Evolutionary conservation across 208 protist genomes (phyloP).

Genomic region (Acanthamoeba lenticulata): DNA sequence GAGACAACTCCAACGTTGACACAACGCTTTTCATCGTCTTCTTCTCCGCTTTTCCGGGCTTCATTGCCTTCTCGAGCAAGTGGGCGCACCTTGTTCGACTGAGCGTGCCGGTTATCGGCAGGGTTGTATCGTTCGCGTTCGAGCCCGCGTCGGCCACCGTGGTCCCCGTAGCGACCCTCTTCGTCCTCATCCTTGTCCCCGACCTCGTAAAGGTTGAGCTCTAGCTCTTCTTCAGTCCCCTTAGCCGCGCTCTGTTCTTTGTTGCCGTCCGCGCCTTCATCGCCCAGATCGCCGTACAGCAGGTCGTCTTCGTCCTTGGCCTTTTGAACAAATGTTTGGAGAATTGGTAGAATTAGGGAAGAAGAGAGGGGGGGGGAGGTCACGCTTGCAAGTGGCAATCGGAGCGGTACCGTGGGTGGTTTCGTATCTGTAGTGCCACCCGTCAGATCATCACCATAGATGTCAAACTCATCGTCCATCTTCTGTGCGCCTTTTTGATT

Average conservation of each 20-base stretch:
- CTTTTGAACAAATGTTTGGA: background rate
- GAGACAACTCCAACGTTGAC: background rate
- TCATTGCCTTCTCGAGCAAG: background rate
- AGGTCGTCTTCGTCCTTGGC: background rate
- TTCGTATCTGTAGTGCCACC: background rate
- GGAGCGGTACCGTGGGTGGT: background rate
- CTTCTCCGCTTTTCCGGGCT: background rate
- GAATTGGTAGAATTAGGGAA: background rate
- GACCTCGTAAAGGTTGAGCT: background rate
- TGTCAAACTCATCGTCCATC: background rate
- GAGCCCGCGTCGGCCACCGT: background rate
- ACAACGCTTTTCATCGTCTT: background rate
- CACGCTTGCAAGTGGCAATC: background rate
- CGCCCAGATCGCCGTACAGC: conserved; percentile 26
- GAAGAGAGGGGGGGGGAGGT: background rate
- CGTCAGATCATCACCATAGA: background rate
- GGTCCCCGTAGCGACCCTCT: background rate
- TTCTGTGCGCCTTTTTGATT: background rate
- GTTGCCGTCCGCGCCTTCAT: background rate
- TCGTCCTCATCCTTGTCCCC: background rate
- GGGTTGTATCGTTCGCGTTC: background rate
- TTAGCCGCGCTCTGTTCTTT: background rate
- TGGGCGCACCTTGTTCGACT: background rate
- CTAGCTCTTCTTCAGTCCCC: background rate
- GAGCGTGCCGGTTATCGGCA: background rate